Base-by-base conservation (phyloP, 306 rosid species). In the Sesbania bispinosa region DNA sequence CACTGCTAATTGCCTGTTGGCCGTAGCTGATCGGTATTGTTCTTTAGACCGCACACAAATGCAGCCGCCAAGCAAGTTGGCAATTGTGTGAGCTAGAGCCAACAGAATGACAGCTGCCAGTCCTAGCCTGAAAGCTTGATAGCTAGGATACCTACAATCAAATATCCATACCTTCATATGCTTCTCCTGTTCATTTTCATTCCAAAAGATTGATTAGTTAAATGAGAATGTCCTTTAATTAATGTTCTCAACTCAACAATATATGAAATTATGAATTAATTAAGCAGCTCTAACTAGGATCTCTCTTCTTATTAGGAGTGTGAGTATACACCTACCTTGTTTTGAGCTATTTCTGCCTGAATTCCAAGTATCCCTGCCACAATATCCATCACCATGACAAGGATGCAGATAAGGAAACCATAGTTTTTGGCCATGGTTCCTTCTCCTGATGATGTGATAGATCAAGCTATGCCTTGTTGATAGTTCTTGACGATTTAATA, bases 281-380 rank as follows among this genome's bases (percentile, higher is more conserved):
- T 15, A 1, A 15, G 82, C 7, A 27, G 11, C 1, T 36, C 10
- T 1, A 55, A 8, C 36, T 32, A 32, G 19, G 2, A 38, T 63
- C 72, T 47, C 38, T 41, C 52, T n/a, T n/a, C n/a, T n/a, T 35
- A 35, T 35, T 0, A 32, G 2, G 30, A 32, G 36, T 5, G 9
- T 35, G 6, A 65, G 32, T 80, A n/a, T n/a, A n/a, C n/a, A n/a
- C n/a, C n/a, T n/a, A 94, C 98, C 96, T 91, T 91, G 83, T 88
- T 83, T 80, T 91, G 91, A 63, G 88, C 77, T 10, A 79, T 63
- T 73, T 85, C 90, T 7, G 95, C 97, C 13, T 89, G 24, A 53
- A 94, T 87, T 60, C 93, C 96, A 23, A 94, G 97, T 58, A 87
- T 89, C 36, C 97, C 99, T 0, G 95, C 97, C 1, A 80, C 73